A percentile compares a stretch with the other conserved stretches of the same genome.
These are phyloP conservation scores for Aureobasidium sp. DNA, from an alignment of 2,329 filamentous ascomycete species.

Conservation along the genomic window DNA sequence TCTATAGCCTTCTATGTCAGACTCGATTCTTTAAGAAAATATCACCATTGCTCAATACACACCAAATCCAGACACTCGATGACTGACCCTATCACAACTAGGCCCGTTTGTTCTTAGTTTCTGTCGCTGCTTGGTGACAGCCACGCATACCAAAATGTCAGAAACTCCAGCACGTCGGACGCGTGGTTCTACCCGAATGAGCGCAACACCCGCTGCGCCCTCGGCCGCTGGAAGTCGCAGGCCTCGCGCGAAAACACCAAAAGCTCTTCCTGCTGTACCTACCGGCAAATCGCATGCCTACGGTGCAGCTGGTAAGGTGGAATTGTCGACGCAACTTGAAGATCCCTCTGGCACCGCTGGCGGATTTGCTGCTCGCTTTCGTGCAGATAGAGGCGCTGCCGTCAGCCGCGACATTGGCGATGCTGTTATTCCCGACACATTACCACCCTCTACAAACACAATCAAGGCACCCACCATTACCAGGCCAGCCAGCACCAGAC, in stretches of 20 bases:
- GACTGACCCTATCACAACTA: background rate
- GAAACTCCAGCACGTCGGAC: conserved; percentile 22
- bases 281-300: conserved; percentile 30
- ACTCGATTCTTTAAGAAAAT: background rate
- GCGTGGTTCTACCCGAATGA: conserved; percentile 26
- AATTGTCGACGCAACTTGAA: conserved; percentile 26
- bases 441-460: background rate
- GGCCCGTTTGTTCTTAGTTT: background rate
- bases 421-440: conserved; percentile 30
- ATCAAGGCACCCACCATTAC: background rate
- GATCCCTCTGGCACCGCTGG: conserved; percentile 7
- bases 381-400: conserved; percentile 9
- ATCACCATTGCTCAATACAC: background rate
- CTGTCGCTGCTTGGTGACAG: background rate
- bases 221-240: conserved; percentile 14
- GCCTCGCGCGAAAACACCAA: conserved; percentile 16
- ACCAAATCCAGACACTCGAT: background rate
- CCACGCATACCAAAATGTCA: conserved; percentile 11
- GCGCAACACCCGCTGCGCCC: conserved; percentile 17
- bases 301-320: conserved; percentile 30
- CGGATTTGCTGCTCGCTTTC: conserved; percentile 12
- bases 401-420: conserved; percentile 30
- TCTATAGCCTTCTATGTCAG: background rate
- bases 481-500: background rate
- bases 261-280: conserved; percentile 19